Evolutionary conservation across 352 stramenopile species (phyloP), one percentile per base, ranked within the genome.

Genomic region (Phytophthora syringae): DNA sequence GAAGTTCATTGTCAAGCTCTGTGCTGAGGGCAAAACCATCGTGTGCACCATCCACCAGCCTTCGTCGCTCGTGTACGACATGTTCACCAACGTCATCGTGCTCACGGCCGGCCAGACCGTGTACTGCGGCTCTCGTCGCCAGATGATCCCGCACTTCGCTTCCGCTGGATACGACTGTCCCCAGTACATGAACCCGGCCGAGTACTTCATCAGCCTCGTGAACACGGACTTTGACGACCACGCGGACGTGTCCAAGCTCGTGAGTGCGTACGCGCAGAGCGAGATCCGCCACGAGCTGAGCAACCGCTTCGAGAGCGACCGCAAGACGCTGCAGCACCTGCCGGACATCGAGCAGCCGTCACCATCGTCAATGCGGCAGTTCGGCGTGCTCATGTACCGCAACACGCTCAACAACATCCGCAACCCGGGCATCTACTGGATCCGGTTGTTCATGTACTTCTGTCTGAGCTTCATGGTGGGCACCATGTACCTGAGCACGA

Each of bases 31-130:
- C 64, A 82, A 78, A 48, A 88, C 72, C 12, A 71, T 89, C 4
- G 58, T 86, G 32, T 81, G 77, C 37, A 93, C 82, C 28, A 89
- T 93, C 57, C 84, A 93, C 63, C 84, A 93, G 75, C 82, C 82
- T 0, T 86, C 73, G 32, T 87, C 82, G 7, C 24, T 73, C 1
- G 74, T 93, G 11, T 85, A 85, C 65, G 66, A 82, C 36, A 81
- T 84, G 64, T 91, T 90, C 58, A 76, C 64, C 21, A 90, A 79
- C 50, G 60, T 86, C 30, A 50, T 89, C 40, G 67, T 94, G 42
- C 68, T 92, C 16, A 67, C 84, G 13, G 77, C 71, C 6, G 90
- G 92, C 1, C 63, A 84, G 45, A 85, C 93, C 1, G 82, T 97
- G 34, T 97, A 94, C 71, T 86, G 90, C 54, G 88, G 90, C 24